phyloP scores from a whole-genome alignment of 371 early-diverging fungal genomes.

The Mucor racemosus region DNA sequence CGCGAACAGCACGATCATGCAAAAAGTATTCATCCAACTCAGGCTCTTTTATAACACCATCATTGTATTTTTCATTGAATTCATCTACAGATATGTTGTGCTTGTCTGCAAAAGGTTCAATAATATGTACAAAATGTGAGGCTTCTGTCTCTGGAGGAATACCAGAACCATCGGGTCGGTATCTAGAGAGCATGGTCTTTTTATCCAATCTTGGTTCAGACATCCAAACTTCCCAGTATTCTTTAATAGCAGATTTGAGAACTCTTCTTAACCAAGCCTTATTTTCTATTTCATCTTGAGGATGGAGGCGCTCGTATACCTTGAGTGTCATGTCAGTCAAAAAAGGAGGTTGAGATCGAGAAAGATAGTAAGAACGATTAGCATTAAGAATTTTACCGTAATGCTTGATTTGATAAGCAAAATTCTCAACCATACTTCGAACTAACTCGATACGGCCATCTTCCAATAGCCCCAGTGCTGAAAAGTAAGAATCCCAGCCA shows the following conservation, averaged over 20 bases:
- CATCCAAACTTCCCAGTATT: slow-evolving; percentile 94
- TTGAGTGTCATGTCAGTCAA: slow-evolving; percentile 94
- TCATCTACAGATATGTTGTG: slow-evolving; percentile 71
- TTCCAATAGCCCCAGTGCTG: slow-evolving; percentile 84
- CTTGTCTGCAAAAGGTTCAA: slow-evolving; percentile 83
- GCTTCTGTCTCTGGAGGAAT: slow-evolving; percentile 98
- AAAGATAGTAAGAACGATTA: slow-evolving; percentile 95
- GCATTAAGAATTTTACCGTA: slow-evolving; percentile 98
- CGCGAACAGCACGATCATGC: slow-evolving; percentile 96
- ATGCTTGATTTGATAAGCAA: slow-evolving; percentile 93
- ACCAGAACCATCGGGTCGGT: slow-evolving; percentile 87
- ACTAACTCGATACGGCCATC: slow-evolving; percentile 86
- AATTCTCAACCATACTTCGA: slow-evolving; percentile 95
- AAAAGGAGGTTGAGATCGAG: slow-evolving; percentile 97
- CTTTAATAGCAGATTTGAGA: slow-evolving; percentile 86
- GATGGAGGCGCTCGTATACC: slow-evolving; percentile 69
- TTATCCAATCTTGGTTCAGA: slow-evolving; percentile 77
- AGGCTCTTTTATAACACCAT: slow-evolving; percentile 71
- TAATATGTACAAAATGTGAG: slow-evolving; percentile 90
- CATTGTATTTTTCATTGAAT: slow-evolving; percentile 73
- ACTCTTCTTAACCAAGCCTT: slow-evolving; percentile 80
- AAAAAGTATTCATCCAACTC: slow-evolving; percentile 93
- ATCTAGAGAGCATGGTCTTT: slow-evolving; percentile 81
- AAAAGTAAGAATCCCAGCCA: slow-evolving; percentile 98
- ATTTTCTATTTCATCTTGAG: slow-evolving; percentile 57